Base-by-base conservation (phyloP, 2,329 filamentous ascomycete species). In the Lasiodiplodia hormozganensis region DNA sequence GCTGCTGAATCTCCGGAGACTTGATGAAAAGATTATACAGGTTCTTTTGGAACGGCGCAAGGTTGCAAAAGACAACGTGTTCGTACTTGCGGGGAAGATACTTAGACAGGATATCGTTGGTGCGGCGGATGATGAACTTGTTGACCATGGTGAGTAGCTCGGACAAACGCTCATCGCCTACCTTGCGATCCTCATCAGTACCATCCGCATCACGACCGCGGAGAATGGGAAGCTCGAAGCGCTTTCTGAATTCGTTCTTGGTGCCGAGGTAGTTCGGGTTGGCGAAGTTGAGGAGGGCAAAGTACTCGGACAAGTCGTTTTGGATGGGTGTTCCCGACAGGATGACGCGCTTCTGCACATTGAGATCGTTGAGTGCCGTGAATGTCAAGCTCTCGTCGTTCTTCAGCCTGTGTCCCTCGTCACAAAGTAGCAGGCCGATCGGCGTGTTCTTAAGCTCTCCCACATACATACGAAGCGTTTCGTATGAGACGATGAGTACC, bases 51-150 rank as follows among this genome's bases (percentile, higher is more conserved):
- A 99, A 98, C 0, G 92, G 92, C 18, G 96, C 92, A 56, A 97
- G 86, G 74, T 95, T 95, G 85, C 96, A 99, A 82, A 99, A 99
- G 0, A 99, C 96, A 36, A 99, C 96, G 78, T 99, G 96, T 80
- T 99, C 96, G 80, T 99, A 99, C 83, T 99, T 99, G 83, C 98
- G 90, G 0, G 96, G 96, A 69, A 99, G 83, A 77, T 99, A 99
- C 79, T 99, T 99, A 64, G 95, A 97, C 28, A 99, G 82, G 70
- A 99, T 97, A 76, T 99, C 96, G 85, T 99, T 99, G 4, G 95
- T 97, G 69, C 96, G 90, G 69, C 96, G 91, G 74, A 99, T 99
- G 78, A 99, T 96, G 82, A 99, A 99, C 76, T 97, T 97, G 83
- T 98, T 99, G 76, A 99, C 96, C 54, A 97, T 84, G 2, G 85